A percentile compares a stretch with the other conserved stretches of the same genome.
Conservation (phyloP, 768 basidiomycete species). For the Pisolithus microcarpus region DNA sequence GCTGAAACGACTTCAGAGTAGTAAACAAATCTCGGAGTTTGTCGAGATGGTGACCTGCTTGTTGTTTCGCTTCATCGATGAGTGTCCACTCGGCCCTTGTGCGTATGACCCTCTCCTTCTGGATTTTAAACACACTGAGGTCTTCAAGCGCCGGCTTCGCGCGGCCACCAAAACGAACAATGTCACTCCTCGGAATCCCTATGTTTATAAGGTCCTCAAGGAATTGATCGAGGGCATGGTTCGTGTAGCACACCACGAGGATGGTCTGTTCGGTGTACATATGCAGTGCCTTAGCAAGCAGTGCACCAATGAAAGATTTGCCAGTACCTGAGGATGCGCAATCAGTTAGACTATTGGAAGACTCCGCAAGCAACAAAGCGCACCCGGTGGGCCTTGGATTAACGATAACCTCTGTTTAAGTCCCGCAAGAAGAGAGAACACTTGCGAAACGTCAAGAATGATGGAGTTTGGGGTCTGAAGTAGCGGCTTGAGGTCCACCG, state of each 20-base stretch:
- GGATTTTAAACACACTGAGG: constrained; percentile 39
- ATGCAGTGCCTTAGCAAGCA: constrained; percentile 55
- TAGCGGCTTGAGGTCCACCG: constrained; percentile 34
- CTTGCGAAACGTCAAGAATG: constrained; percentile 46
- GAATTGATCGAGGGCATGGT: constrained; percentile 69
- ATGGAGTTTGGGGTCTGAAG: constrained; percentile 35
- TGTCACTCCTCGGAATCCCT: constrained; percentile 41
- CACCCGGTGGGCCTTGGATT: constrained; percentile 70
- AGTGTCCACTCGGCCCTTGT: constrained; percentile 32
- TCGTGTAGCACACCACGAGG: constrained; percentile 67
- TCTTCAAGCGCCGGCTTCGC: constrained; percentile 40
- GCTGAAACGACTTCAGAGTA: constrained; percentile 16
- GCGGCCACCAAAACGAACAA: constrained; percentile 57
- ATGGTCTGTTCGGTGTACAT: constrained; percentile 42
- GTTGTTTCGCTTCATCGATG: constrained; percentile 34
- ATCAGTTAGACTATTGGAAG: background rate
- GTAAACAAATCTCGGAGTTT: constrained; percentile 26
- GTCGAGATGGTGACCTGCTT: constrained; percentile 2
- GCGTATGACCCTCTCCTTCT: constrained; percentile 14
- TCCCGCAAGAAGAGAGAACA: constrained; percentile 38
- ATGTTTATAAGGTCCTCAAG: constrained; percentile 54
- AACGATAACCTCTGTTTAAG: constrained; percentile 51
- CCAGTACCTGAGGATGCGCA: constrained; percentile 48
- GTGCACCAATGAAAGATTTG: constrained; percentile 66
- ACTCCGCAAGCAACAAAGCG: constrained; percentile 6